Conservation (phyloP, 306 rosid genomes). For the Trichosanthes truncata region DNA sequence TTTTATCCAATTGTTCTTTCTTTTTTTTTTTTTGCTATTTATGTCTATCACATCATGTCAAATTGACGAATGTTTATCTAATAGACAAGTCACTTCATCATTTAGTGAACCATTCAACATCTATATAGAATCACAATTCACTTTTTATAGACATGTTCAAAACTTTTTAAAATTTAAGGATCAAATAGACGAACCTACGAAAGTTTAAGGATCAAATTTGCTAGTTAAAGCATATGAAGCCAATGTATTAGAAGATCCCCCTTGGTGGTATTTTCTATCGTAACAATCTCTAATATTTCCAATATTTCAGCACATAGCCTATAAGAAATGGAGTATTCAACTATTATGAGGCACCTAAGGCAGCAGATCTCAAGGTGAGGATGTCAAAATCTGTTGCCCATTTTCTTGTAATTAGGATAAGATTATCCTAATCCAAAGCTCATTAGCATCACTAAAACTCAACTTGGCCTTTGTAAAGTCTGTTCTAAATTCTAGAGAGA, state of each 20-base stretch:
- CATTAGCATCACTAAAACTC: constrained; percentile 4
- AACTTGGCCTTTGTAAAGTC: background rate
- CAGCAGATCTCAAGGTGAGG: background rate
- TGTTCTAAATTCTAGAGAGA: background rate
- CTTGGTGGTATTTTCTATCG: background rate
- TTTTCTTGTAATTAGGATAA: background rate
- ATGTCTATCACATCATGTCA: background rate
- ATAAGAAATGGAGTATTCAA: constrained; percentile 4
- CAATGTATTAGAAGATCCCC: background rate
- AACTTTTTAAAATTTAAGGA: background rate
- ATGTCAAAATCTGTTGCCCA: background rate
- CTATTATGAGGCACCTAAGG: background rate
- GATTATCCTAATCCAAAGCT: background rate
- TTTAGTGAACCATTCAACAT: background rate
- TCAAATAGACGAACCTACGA: background rate
- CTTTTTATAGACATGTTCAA: background rate
- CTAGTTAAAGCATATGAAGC: background rate
- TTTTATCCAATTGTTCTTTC: background rate
- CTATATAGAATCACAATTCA: background rate
- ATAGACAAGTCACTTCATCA: background rate
- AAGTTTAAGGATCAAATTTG: background rate
- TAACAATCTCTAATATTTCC: background rate
- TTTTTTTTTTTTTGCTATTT: background rate
- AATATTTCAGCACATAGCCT: constrained; percentile 3
- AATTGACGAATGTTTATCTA: background rate